Evolutionary conservation across 2,329 filamentous ascomycete genomes (phyloP).

Genomic region (Exophiala bonariae): DNA sequence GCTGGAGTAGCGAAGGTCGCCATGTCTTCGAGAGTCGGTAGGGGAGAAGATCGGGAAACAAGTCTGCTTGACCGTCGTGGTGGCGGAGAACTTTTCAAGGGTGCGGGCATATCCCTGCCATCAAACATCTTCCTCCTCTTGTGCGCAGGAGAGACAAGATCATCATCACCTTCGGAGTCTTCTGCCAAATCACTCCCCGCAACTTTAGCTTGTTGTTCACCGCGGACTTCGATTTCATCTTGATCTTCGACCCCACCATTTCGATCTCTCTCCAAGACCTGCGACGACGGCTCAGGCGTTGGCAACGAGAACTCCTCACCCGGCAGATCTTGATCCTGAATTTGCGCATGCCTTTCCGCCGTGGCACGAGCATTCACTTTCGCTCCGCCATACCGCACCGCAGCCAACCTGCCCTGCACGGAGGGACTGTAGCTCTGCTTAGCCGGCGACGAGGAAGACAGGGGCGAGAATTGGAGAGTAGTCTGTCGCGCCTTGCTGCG

Average conservation of each 20-base stretch:
- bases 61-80: not conserved
- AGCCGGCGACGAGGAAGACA: conserved; percentile 32
- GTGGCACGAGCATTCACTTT: not conserved
- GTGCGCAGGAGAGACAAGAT: conserved; percentile 17
- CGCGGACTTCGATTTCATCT: too few species aligned
- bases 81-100: not conserved
- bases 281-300: conserved; percentile 26
- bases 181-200: not conserved
- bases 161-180: conserved; percentile 14
- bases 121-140: conserved; percentile 20
- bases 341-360: too few species aligned
- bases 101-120: not conserved
- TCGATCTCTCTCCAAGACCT: too few species aligned
- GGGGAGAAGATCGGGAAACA: not conserved
- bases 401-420: conserved; percentile 33
- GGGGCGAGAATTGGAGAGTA: conserved; percentile 42
- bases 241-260: too few species aligned
- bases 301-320: conserved; percentile 7
- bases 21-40: not conserved
- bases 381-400: conserved; percentile 32
- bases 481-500: conserved; percentile 35
- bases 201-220: not conserved
- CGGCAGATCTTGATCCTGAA: too few species aligned
- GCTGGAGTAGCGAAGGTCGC: not conserved
- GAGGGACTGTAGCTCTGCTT: conserved; percentile 24